Evolutionary conservation across 257 asterid genomes (phyloP), one percentile per base, ranked within the genome.

Genomic region (Pogostemon cablin): DNA sequence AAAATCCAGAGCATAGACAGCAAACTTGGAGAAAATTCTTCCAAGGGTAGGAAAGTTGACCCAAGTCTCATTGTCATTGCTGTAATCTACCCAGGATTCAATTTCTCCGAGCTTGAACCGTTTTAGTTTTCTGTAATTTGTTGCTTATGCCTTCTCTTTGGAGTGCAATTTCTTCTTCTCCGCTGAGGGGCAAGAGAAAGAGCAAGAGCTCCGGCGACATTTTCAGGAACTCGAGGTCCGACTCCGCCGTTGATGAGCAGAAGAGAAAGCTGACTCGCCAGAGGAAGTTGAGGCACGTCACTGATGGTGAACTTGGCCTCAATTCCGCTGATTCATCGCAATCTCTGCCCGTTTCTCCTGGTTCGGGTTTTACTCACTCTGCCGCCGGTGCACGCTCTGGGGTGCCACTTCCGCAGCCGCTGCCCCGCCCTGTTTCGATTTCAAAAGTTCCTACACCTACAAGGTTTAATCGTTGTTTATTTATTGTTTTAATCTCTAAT

Each of bases 331-430:
- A 73, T 4, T 76, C 77, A 35, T 72, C 86, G 0, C 82, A 74
- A 80, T 87, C 96, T 12, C 50, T 39, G 71, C 96, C 95, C 9
- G 89, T 73, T 55, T 87, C 95, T 32, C 92, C 96, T 3, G 78
- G 47, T 78, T 84, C 88, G 11, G 59, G 74, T 25, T 25, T 25
- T 25, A 25, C 32, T 25, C 32, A 25, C 32, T 25, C 32, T 25
- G 32, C 32, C 32, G 32, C 32, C 32, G 32, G 32, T 25, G 32
- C 32, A 25, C 32, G 32, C 32, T 25, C 32, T 1, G 32, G 62
- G 74, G 69, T 71, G 71, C 71, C 4, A 56, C 69, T n/a, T 62
- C 73, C 43, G 40, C 72, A 57, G 15, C 44, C 69, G 42, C 11
- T 74, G 46, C 44, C 17, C 25, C 2, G 32, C 32, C 32, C 32